Evolutionary conservation across 108 stramenopile genomes (phyloP), one percentile per base, ranked within the genome.

Genomic region (Cyclotella cryptica): DNA sequence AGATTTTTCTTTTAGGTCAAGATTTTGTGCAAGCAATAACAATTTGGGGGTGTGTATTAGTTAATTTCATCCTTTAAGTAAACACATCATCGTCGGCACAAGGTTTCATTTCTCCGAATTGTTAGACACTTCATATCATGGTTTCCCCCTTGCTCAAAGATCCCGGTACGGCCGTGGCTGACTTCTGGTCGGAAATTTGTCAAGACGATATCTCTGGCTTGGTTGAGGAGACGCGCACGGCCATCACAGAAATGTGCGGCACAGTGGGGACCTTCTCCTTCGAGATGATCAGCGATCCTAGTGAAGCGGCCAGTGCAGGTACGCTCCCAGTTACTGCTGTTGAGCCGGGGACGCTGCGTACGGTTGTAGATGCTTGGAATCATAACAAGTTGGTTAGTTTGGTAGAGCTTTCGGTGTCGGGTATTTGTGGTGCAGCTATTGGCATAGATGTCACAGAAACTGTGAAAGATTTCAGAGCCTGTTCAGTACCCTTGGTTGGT

Each of bases 331-430:
- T 61, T 12, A 39, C 35, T n/a, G 35, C 60, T 30, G 60, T 61
- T 39, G 60, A 61, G 29, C 60, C 60, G 60, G 60, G 60, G 30
- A 61, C 30, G 60, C 60, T 30, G 1, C 60, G 60, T 15, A 13
- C 30, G 11, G 60, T 61, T n/a, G 60, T 61, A 10, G 60, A 30
- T 39, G 29, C 30, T 13, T 61, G 60, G 60, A 61, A 61, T 61
- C 30, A 61, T 12, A 39, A 30, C 30, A 61, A 61, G 60, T 35
- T 61, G 30, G 60, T 61, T 2, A 12, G 60, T 13, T 39, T 61
- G 2, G 12, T 61, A 5, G 35, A 15, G 29, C 35, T 39, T 5
- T 0, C 2, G 30, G 3, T 3, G 15, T 13, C 12, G 2, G 18
- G 12, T 0, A 10, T 30, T 35, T 61, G 60, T 14, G 30, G 60